A percentile compares a stretch with the other conserved stretches of the same genome.
phyloP scores from a whole-genome alignment of 768 basidiomycete genomes.

The Mycena olivaceomarginata region DNA sequence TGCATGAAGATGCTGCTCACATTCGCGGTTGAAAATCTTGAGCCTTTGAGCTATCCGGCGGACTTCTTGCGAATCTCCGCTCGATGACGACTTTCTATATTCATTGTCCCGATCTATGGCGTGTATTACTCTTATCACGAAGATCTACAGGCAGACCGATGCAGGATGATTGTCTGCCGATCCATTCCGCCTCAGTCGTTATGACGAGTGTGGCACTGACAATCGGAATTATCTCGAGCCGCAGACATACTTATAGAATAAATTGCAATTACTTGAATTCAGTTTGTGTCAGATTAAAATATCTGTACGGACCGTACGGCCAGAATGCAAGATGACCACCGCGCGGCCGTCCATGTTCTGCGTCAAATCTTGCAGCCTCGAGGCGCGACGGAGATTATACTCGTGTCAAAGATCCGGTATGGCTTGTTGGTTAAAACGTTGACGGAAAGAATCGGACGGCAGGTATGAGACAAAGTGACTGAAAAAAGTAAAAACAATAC shows the following conservation, averaged over 20 bases:
- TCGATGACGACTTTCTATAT: too few relatives aligned
- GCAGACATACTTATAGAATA: background rate
- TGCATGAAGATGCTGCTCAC: too few relatives aligned
- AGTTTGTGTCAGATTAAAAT: background rate
- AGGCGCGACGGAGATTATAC: background rate
- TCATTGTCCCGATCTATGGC: too few relatives aligned
- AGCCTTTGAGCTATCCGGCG: too few relatives aligned
- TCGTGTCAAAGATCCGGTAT: background rate
- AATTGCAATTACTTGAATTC: background rate
- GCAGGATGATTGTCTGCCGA: background rate
- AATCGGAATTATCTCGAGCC: conserved; percentile 5
- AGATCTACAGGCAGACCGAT: background rate
- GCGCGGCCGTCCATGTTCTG: background rate
- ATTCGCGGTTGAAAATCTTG: too few relatives aligned
- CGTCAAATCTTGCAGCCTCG: background rate
- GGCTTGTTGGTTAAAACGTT: background rate
- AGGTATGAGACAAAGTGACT: background rate
- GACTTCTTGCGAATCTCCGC: too few relatives aligned
- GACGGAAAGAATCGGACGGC: background rate
- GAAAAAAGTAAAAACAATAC: too few relatives aligned
- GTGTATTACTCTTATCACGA: background rate
- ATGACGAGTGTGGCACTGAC: background rate
- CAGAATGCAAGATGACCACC: background rate
- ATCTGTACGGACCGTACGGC: background rate
- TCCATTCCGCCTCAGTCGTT: background rate